A percentile compares a stretch with the other conserved stretches of the same genome.
These are phyloP conservation scores for Populus tremula DNA, from an alignment of 345 rosid genomes.

Conservation along the genomic window DNA sequence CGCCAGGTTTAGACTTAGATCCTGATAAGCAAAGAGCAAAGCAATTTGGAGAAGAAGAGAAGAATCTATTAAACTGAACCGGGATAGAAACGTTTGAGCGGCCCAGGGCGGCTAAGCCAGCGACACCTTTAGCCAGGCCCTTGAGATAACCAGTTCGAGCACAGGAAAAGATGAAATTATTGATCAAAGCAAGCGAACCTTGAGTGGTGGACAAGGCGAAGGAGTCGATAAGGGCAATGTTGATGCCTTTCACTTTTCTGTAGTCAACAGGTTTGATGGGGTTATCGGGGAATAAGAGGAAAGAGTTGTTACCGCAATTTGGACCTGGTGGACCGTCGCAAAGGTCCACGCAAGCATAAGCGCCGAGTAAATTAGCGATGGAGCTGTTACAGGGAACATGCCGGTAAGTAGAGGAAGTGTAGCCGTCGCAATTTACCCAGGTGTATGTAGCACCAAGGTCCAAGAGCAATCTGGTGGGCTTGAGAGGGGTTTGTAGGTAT, in stretches of 20 bases:
- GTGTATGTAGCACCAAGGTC: constrained; percentile 29
- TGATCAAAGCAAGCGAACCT: not conserved
- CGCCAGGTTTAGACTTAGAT: constrained; percentile 13
- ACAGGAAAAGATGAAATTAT: not conserved
- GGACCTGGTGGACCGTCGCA: constrained; percentile 16
- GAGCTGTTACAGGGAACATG: constrained; percentile 16
- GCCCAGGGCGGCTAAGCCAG: constrained; percentile 24
- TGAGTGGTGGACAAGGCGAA: constrained; percentile 24
- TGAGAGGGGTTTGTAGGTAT: constrained; percentile 33
- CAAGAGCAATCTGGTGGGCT: constrained; percentile 22
- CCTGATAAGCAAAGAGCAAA: constrained; percentile 32
- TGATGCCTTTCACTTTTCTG: not conserved
- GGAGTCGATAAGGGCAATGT: constrained; percentile 26
- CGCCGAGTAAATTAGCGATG: constrained; percentile 17
- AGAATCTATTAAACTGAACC: constrained; percentile 20
- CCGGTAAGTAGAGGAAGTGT: constrained; percentile 20
- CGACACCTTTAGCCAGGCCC: constrained; percentile 3
- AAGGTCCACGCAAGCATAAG: constrained; percentile 17
- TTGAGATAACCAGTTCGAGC: constrained; percentile 7
- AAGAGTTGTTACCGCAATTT: constrained; percentile 24
- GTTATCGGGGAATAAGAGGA: constrained; percentile 22
- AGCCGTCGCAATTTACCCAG: constrained; percentile 23
- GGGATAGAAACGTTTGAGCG: constrained; percentile 29
- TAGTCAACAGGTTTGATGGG: constrained; percentile 20
- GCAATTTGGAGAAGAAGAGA: constrained; percentile 17